phyloP scores from a whole-genome alignment of 139 green algal species.

The Picochlorum sp. region DNA sequence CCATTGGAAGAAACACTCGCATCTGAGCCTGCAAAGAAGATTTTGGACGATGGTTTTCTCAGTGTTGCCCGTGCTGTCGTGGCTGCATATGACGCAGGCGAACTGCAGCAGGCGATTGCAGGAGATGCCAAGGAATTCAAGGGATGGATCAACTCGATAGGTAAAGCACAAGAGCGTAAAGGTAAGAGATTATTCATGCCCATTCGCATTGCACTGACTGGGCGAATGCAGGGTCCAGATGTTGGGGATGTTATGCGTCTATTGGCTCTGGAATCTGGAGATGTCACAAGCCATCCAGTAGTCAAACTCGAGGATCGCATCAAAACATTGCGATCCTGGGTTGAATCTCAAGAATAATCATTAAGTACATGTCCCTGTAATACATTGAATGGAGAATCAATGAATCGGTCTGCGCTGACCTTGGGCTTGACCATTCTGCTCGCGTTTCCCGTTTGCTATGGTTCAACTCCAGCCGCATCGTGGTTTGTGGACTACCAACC shows the following conservation, averaged over 20 bases:
- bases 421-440: too few species aligned
- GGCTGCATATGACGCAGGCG: constrained; percentile 61
- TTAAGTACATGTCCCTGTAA: constrained; percentile 4
- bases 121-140: constrained; percentile 64
- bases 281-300: constrained; percentile 39
- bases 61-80: constrained; percentile 69
- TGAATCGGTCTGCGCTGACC: too few species aligned
- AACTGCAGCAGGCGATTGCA: constrained; percentile 60
- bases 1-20: constrained; percentile 75
- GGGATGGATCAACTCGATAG: constrained; percentile 80
- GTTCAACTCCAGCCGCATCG: too few species aligned
- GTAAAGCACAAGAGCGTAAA: constrained; percentile 92
- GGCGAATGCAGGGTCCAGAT: constrained; percentile 73
- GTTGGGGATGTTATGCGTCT: constrained; percentile 72
- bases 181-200: constrained; percentile 99
- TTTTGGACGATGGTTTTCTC: constrained; percentile 64
- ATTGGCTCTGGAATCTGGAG: constrained; percentile 51
- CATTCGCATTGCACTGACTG: constrained; percentile 85
- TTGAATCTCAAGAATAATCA: constrained; percentile 2
- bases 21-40: constrained; percentile 34
- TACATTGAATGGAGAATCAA: too few species aligned
- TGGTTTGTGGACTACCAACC: too few species aligned
- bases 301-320: constrained; percentile 62
- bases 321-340: constrained; percentile 45
- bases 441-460: too few species aligned